Conservation (phyloP, 805 yeast species). For the Scheffersomyces coipomensis region DNA sequence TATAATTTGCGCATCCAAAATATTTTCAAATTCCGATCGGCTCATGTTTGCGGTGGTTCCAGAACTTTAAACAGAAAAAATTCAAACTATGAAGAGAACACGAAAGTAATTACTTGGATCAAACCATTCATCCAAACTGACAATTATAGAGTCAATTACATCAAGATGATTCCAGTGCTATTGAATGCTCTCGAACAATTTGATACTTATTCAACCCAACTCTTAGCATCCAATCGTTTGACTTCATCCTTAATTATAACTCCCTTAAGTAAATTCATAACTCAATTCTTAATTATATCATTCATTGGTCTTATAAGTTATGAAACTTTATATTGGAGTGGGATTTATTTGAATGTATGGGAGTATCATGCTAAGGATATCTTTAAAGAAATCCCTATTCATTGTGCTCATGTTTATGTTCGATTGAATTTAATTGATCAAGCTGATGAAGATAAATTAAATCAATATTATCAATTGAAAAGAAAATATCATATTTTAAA, state of each 20-base stretch:
- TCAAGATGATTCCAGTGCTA: no score
- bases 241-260: slow-evolving; percentile 24
- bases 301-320: slow-evolving; percentile 30
- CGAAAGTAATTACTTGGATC: no score
- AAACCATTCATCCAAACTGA: no score
- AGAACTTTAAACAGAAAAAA: no score
- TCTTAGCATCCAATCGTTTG: slow-evolving; percentile 12
- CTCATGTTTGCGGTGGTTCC: no score
- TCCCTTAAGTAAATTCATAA: slow-evolving; percentile 24
- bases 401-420: slow-evolving; percentile 72
- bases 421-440: slow-evolving; percentile 41
- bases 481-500: slow-evolving; percentile 21
- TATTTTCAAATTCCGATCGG: no score
- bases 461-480: slow-evolving; percentile 27
- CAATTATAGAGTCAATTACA: no score
- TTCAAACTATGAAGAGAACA: no score
- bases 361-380: slow-evolving; percentile 56
- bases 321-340: slow-evolving; percentile 42
- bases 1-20: no score
- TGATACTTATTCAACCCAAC: slow-evolving; percentile 7
- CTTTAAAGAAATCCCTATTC: slow-evolving; percentile 71
- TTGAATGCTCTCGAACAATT: slow-evolving; percentile 7
- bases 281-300: slow-evolving; percentile 22
- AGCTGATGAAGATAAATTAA: slow-evolving; percentile 14
- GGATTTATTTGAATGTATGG: slow-evolving; percentile 43